Conservation (phyloP, 1,284 basidiomycete genomes). For the Kalmanozyma brasiliensis region DNA sequence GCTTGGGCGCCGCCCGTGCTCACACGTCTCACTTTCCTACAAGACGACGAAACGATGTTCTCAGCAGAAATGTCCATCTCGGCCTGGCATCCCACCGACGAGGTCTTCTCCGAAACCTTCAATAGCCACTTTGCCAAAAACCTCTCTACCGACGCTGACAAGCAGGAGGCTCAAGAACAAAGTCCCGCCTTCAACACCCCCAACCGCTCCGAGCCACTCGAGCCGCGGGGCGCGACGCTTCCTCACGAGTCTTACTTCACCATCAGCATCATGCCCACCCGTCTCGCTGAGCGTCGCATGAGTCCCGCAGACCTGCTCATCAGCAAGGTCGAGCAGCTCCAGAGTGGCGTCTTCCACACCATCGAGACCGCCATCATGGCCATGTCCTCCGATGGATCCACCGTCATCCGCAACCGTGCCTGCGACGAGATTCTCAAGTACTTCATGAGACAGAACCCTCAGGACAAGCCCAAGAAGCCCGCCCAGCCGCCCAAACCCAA, state of each 20-base stretch:
- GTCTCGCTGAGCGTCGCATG: conserved; percentile 45
- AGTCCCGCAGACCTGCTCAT: conserved; percentile 43
- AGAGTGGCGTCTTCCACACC: conserved; percentile 51
- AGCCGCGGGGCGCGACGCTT: conserved; percentile 20
- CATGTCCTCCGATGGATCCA: conserved; percentile 54
- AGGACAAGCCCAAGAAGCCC: conserved; percentile 32
- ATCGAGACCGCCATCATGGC: conserved; percentile 57
- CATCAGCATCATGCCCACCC: conserved; percentile 49
- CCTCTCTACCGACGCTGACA: conserved; percentile 20
- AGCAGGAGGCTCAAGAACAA: conserved; percentile 5
- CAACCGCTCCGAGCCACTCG: conserved; percentile 20
- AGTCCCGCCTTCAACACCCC: not conserved
- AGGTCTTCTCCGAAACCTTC: conserved; percentile 55
- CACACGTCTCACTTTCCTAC: conserved; percentile 54
- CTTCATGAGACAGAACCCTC: conserved; percentile 49
- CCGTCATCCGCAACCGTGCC: conserved; percentile 55
- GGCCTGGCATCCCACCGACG: conserved; percentile 62
- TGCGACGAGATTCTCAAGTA: conserved; percentile 55
- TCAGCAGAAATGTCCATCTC: conserved; percentile 54
- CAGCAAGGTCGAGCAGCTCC: conserved; percentile 47
- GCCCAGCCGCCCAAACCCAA: conserved; percentile 18
- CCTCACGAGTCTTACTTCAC: conserved; percentile 60
- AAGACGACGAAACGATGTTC: conserved; percentile 47
- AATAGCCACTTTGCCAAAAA: conserved; percentile 31
- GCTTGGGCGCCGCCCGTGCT: conserved; percentile 47